These are phyloP conservation scores for Linum trigynum DNA, from an alignment of 345 rosid species.

Conservation along the genomic window DNA sequence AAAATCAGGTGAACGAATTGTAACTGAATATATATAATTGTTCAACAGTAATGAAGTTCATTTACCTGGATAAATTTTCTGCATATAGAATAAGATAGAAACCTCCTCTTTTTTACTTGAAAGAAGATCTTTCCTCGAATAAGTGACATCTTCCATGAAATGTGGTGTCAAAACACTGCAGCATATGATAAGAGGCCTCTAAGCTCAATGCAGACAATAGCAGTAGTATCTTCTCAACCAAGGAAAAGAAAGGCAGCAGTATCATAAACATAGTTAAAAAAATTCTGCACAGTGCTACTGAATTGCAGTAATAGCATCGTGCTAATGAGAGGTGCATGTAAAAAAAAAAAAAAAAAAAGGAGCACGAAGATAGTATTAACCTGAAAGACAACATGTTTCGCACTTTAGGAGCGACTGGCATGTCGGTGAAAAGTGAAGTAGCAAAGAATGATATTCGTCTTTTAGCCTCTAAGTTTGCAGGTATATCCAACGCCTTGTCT, in stretches of 20 bases:
- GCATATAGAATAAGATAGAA: conserved; percentile 82
- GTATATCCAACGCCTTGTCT: conserved; percentile 88
- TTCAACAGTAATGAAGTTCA: background rate
- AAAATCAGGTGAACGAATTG: conserved; percentile 5
- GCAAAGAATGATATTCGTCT: conserved; percentile 90
- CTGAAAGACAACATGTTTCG: conserved; percentile 91
- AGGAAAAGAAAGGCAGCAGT: too few species aligned
- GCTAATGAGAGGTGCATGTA: background rate
- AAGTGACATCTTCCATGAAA: conserved; percentile 75
- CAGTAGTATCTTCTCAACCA: background rate
- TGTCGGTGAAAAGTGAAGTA: conserved; percentile 88
- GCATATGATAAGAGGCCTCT: conserved; percentile 11
- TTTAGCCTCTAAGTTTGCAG: conserved; percentile 73
- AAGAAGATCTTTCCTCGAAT: conserved; percentile 58
- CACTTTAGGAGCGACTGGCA: conserved; percentile 84
- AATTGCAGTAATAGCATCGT: background rate
- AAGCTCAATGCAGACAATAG: too few species aligned
- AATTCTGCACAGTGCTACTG: background rate
- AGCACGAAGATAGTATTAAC: conserved; percentile 29
- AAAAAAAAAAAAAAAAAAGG: conserved; percentile 3
- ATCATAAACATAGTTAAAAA: background rate
- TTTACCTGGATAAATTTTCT: conserved; percentile 72
- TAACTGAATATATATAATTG: background rate
- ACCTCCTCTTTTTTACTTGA: conserved; percentile 51
- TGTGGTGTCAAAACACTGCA: conserved; percentile 88